Conservation (phyloP, 2,329 filamentous ascomycete genomes). For the Metarhizium sp. region DNA sequence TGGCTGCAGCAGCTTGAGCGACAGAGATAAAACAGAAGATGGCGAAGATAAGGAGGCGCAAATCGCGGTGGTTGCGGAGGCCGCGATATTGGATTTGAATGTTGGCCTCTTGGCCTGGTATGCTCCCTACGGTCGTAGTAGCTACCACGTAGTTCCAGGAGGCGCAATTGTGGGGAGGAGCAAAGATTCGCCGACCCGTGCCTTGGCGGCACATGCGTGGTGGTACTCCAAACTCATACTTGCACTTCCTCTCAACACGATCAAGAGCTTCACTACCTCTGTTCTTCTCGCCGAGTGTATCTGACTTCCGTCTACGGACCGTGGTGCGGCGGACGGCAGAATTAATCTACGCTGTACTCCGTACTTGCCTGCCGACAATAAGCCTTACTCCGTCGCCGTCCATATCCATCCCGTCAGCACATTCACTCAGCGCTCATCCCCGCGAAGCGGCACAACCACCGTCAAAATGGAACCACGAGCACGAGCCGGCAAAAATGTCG, state of each 20-base stretch:
- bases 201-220: not conserved
- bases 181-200: constrained; percentile 27
- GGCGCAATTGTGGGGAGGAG: constrained; percentile 15
- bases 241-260: not conserved
- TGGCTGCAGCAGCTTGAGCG: constrained; percentile 9
- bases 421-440: not conserved
- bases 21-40: not conserved
- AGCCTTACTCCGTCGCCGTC: not conserved
- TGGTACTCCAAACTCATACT: not conserved
- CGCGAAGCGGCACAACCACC: not conserved
- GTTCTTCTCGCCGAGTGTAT: not conserved
- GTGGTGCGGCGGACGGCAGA: not conserved
- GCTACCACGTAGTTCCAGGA: constrained; percentile 11
- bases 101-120: constrained; percentile 11
- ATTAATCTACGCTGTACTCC: not conserved
- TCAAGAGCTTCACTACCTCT: not conserved
- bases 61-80: not conserved
- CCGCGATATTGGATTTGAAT: constrained; percentile 1
- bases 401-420: not conserved
- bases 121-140: not conserved
- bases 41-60: not conserved
- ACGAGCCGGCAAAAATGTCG: constrained; percentile 69
- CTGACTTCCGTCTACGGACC: not conserved
- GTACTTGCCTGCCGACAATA: not conserved
- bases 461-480: constrained; percentile 63